Evolutionary conservation across 2,329 filamentous ascomycete species (phyloP), one percentile per base, ranked within the genome.

Genomic region (Neonectria ditissima): DNA sequence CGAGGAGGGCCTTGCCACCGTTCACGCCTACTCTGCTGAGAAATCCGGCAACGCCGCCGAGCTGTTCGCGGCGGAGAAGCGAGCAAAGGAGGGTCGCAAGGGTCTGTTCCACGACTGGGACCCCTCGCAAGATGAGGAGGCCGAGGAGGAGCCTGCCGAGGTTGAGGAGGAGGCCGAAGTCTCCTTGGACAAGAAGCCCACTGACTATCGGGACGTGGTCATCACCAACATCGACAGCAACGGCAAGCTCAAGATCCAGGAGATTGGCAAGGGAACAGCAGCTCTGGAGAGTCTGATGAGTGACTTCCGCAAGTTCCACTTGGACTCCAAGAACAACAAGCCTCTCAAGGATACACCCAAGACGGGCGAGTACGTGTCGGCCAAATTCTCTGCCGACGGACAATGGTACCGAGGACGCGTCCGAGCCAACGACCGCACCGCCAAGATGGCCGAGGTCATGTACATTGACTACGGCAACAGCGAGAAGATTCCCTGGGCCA

Each of bases 391-490:
- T 7, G 91, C 90, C 55, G 96, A 99, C 76, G 89, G 91, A 63
- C 89, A 96, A 71, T 99, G 95, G 95, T 99, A 99, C 83, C 92
- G 96, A 65, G 96, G 92, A 32, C 91, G 91, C 65, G 89, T 99
- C 65, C 91, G 94, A 66, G 90, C 94, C 76, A 97, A 98, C 80
- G 96, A 99, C 81, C 93, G 96, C 66, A 87, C 94, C 9, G 91
- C 90, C 74, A 93, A 96, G 86, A 89, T 92, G 72, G 91, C 94
- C 24, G 96, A 99, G 79, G 91, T 99, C 26, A 82, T 97, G 48
- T 99, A 97, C 80, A 89, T 99, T 66, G 96, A 99, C 82, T 99
- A 97, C 79, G 96, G 96, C 73, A 99, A 99, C 85, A 91, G 88
- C 59, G 96, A 99, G 80, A 91, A 90, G 75, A 85, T 97, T 61